Conservation (phyloP, 371 early-diverging fungal species). For the Lichtheimia ramosa region DNA sequence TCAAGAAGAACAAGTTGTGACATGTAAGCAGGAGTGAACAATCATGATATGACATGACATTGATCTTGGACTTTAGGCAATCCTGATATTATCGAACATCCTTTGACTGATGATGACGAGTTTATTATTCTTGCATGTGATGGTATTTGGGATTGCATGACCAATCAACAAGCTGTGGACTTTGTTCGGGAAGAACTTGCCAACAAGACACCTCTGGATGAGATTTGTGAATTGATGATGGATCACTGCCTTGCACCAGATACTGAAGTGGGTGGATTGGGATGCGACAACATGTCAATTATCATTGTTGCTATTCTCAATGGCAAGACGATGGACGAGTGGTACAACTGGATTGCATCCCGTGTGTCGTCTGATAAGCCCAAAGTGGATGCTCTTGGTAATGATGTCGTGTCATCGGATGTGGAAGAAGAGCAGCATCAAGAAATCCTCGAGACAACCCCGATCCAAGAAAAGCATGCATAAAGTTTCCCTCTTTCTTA, state of each 20-base stretch:
- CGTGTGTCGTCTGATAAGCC: conserved; percentile 21
- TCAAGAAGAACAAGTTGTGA: conserved; percentile 91
- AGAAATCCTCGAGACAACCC: no score
- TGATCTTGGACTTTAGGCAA: conserved; percentile 41
- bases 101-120: conserved; percentile 75
- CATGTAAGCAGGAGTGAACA: conserved; percentile 38
- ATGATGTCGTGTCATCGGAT: conserved; percentile 8
- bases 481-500: no score
- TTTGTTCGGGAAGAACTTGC: conserved; percentile 74
- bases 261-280: conserved; percentile 85
- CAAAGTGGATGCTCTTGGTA: conserved; percentile 26
- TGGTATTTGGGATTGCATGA: conserved; percentile 97
- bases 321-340: conserved; percentile 74
- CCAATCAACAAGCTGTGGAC: conserved; percentile 85
- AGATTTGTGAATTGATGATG: conserved; percentile 87
- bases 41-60: not conserved
- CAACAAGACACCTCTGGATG: conserved; percentile 54
- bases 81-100: conserved; percentile 79
- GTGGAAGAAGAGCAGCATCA: not conserved
- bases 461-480: no score
- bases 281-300: conserved; percentile 98
- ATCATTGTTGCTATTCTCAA: conserved; percentile 86
- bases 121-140: conserved; percentile 96
- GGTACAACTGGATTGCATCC: conserved; percentile 58
- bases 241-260: conserved; percentile 88